Evolutionary conservation across 768 basidiomycete species (phyloP).

Genomic region (Porpolomopsis calyptriformis): DNA sequence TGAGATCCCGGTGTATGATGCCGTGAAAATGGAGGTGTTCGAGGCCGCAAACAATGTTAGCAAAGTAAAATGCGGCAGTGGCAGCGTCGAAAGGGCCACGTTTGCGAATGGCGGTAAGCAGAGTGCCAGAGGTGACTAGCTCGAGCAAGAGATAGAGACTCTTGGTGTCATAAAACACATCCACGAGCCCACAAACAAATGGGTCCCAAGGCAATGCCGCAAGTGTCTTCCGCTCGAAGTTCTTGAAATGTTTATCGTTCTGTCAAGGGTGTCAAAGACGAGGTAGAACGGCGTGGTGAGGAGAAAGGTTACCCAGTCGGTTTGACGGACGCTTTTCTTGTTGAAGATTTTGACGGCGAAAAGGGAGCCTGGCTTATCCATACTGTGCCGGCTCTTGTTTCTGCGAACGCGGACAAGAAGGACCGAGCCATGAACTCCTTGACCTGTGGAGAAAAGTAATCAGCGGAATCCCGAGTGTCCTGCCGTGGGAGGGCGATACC

Average conservation of each 20-base stretch:
- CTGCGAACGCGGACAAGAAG: constrained; percentile 29
- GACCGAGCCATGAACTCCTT: constrained; percentile 32
- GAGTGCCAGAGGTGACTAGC: constrained; percentile 34
- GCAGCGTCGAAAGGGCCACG: constrained; percentile 22
- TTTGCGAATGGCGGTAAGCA: constrained; percentile 27
- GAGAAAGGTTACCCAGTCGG: constrained; percentile 19
- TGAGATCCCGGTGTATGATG: constrained; percentile 46
- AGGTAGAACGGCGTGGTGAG: background rate
- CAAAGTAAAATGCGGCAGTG: constrained; percentile 39
- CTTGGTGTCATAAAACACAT: constrained; percentile 33
- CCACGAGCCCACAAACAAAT: constrained; percentile 38
- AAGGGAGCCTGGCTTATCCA: constrained; percentile 26
- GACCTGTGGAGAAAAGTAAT: constrained; percentile 21
- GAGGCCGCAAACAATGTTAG: constrained; percentile 42
- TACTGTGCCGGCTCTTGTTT: constrained; percentile 11
- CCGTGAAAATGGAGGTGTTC: constrained; percentile 33
- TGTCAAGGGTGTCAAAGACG: constrained; percentile 5
- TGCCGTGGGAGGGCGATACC: constrained; percentile 17
- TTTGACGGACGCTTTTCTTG: constrained; percentile 24
- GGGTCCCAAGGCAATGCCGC: constrained; percentile 40
- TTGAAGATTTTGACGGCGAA: constrained; percentile 38
- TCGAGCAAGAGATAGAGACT: constrained; percentile 46
- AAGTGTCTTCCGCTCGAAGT: constrained; percentile 34
- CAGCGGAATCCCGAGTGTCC: background rate
- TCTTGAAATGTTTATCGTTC: constrained; percentile 21